A percentile compares a stretch with the other conserved stretches of the same genome.
Conservation (phyloP, 257 asterid species). For the Salvia hispanica region DNA sequence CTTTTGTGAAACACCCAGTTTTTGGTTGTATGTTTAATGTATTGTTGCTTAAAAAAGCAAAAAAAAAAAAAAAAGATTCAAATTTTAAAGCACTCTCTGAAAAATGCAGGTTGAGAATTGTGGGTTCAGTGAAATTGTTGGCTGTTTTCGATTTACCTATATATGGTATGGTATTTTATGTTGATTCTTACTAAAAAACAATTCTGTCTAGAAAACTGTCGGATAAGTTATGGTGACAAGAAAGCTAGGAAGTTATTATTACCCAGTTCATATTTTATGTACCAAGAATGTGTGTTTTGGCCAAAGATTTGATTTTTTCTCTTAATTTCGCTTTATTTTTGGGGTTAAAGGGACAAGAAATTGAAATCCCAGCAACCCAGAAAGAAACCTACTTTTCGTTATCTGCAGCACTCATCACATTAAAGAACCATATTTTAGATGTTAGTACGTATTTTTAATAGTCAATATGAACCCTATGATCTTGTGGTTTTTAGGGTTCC, state of each 20-base stretch:
- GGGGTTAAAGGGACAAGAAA: background rate
- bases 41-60: background rate
- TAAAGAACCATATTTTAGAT: conserved; percentile 36
- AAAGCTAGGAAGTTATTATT: background rate
- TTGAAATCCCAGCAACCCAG: conserved; percentile 31
- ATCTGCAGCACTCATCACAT: background rate
- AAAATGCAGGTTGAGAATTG: conserved; percentile 29
- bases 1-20: background rate
- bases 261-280: conserved; percentile 39
- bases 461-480: conserved; percentile 24
- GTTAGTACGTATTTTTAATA: background rate
- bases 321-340: background rate
- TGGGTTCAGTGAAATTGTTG: conserved; percentile 23
- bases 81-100: conserved; percentile 16
- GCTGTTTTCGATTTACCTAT: conserved; percentile 25
- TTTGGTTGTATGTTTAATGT: background rate
- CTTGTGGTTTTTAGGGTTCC: conserved; percentile 40
- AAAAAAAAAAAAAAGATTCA: background rate
- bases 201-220: conserved; percentile 2
- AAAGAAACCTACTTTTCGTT: conserved; percentile 10
- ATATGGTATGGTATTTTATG: conserved; percentile 38
- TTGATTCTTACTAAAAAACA: conserved; percentile 16
- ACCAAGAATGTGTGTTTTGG: background rate
- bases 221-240: conserved; percentile 25
- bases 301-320: background rate